Evolutionary conservation across 495 filamentous ascomycete species (phyloP).

Genomic region (Hypoxylon trugodes): DNA sequence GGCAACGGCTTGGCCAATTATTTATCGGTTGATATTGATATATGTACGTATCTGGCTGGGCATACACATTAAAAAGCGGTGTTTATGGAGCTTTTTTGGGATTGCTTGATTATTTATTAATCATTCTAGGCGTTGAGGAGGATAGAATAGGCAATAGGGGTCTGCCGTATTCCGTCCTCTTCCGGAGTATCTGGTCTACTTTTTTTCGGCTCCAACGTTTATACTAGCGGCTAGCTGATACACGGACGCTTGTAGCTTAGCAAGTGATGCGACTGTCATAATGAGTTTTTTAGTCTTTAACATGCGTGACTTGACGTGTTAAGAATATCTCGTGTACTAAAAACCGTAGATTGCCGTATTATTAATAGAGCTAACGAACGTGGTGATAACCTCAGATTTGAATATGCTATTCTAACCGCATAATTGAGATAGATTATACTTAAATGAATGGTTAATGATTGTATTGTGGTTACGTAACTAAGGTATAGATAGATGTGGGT

Average conservation of each 20-base stretch:
- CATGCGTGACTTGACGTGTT: too few species aligned
- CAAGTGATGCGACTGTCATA: constrained; percentile 10
- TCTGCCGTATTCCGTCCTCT: constrained; percentile 16
- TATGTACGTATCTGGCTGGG: constrained; percentile 44
- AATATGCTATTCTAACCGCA: too few species aligned
- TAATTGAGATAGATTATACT: not conserved
- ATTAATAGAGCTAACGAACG: too few species aligned
- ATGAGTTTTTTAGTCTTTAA: not conserved
- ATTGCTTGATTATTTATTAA: constrained; percentile 22
- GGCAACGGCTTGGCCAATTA: constrained; percentile 26
- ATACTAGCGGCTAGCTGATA: constrained; percentile 44
- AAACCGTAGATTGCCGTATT: too few species aligned
- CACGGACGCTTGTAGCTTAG: constrained; percentile 31
- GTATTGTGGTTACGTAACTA: not conserved
- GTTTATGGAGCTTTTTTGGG: constrained; percentile 30
- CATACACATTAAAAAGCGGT: constrained; percentile 50
- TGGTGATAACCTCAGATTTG: too few species aligned
- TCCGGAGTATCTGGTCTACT: constrained; percentile 24
- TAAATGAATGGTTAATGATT: not conserved
- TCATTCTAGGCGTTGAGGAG: constrained; percentile 35
- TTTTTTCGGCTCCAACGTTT: constrained; percentile 36
- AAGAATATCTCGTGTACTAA: too few species aligned
- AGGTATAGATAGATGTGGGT: not conserved
- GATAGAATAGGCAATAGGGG: constrained; percentile 23
- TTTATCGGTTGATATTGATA: constrained; percentile 35